Evolutionary conservation across 2,329 filamentous ascomycete species (phyloP).

Genomic region (Cladosporium sp.): DNA sequence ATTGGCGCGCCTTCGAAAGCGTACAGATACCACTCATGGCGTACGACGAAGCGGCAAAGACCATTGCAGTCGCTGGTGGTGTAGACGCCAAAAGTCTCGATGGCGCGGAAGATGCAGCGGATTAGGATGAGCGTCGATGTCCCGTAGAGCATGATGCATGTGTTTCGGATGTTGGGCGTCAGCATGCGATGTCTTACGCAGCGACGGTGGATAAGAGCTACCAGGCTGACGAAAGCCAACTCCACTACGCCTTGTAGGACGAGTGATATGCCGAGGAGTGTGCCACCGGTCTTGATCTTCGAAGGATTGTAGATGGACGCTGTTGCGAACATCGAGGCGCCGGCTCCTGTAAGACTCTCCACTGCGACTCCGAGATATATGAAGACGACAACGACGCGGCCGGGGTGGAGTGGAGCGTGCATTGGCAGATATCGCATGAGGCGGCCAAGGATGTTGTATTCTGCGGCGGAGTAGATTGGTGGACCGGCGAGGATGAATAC

Average conservation of each 20-base stretch:
- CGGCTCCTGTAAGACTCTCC: slow-evolving; percentile 48
- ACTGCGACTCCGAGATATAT: slow-evolving; percentile 48
- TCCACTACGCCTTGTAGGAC: slow-evolving; percentile 47
- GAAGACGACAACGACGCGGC: slow-evolving; percentile 54
- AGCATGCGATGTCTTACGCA: slow-evolving; percentile 36
- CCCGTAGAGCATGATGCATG: slow-evolving; percentile 44
- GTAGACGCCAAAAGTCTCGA: slow-evolving; percentile 40
- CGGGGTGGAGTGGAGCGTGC: slow-evolving; percentile 52
- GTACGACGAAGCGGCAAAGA: slow-evolving; percentile 32
- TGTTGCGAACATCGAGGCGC: slow-evolving; percentile 43
- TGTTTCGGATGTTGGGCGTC: slow-evolving; percentile 37
- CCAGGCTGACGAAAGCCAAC: slow-evolving; percentile 43
- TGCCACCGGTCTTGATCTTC: slow-evolving; percentile 10
- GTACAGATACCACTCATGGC: slow-evolving; percentile 50
- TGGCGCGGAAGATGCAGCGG: slow-evolving; percentile 48
- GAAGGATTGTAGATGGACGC: slow-evolving; percentile 14
- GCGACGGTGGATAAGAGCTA: slow-evolving; percentile 43
- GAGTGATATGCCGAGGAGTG: slow-evolving; percentile 42
- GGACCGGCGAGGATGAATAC: slow-evolving; percentile 35
- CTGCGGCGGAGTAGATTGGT: slow-evolving; percentile 56
- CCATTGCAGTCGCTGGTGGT: slow-evolving; percentile 20
- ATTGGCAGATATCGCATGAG: slow-evolving; percentile 58
- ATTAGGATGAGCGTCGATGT: slow-evolving; percentile 45
- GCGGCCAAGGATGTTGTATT: slow-evolving; percentile 57
- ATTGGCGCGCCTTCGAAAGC: slow-evolving; percentile 50